A percentile compares a stretch with the other conserved stretches of the same genome.
Evolutionary conservation across 176 grass and related monocot species (phyloP).

Genomic region (Rhynchospora pubera): DNA sequence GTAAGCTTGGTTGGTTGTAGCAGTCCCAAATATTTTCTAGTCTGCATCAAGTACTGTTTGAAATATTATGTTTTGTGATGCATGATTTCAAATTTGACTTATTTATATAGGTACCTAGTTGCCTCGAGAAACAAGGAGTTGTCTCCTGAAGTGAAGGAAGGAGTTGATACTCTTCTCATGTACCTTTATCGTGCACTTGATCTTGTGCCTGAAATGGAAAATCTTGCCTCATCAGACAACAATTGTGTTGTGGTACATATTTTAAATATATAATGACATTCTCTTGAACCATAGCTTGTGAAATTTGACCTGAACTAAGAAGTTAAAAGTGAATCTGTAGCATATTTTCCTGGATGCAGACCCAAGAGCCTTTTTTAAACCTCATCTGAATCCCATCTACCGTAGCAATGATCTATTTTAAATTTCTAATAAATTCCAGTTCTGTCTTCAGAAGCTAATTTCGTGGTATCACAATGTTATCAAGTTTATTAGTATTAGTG

Average conservation of each 20-base stretch:
- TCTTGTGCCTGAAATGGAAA: slow-evolving; percentile 98
- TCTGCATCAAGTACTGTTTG: neutral
- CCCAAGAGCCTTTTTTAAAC: neutral
- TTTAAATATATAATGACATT: slow-evolving; percentile 20
- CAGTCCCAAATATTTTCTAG: neutral
- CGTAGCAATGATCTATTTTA: neutral
- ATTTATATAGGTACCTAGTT: slow-evolving; percentile 61
- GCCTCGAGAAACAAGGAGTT: slow-evolving; percentile 53
- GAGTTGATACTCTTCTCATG: slow-evolving; percentile 98
- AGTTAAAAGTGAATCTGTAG: neutral
- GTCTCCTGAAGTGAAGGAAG: slow-evolving; percentile 61
- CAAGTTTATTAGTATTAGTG: neutral
- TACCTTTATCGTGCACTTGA: slow-evolving; percentile 94
- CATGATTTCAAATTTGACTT: slow-evolving; percentile 18
- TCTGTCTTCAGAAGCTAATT: neutral
- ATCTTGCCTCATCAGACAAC: slow-evolving; percentile 86
- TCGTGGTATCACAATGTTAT: neutral
- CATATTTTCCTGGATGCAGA: neutral
- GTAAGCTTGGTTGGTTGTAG: neutral
- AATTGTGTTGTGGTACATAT: slow-evolving; percentile 76
- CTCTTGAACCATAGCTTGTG: neutral
- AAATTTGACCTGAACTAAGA: neutral
- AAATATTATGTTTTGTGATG: neutral
- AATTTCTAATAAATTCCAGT: neutral
- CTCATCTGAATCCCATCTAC: neutral